Percentiles rank a stretch among this genome's conserved stretches.
Evolutionary conservation across 2,329 filamentous ascomycete genomes (phyloP).

Genomic region (Achaetomium macrosporum): DNA sequence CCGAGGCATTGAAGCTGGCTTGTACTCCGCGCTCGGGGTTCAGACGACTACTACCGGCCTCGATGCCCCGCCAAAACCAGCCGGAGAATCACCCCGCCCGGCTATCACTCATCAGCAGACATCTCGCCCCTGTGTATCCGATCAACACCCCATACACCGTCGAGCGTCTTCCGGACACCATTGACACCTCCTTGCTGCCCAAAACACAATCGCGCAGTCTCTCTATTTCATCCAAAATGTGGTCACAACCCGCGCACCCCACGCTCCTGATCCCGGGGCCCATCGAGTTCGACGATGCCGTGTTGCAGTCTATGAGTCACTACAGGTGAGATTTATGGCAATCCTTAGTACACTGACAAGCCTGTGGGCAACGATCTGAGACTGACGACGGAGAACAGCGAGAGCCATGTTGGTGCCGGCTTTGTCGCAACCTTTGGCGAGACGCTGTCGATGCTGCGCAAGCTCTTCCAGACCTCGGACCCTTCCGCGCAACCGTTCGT

Average conservation of each 20-base stretch:
- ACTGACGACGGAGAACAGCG: constrained; percentile 47
- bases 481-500: constrained; percentile 83
- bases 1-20: constrained; percentile 19
- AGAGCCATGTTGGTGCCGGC: constrained; percentile 84
- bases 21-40: constrained; percentile 20
- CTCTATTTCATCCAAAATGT: constrained; percentile 44
- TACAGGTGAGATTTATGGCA: constrained; percentile 58
- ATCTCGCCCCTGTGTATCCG: constrained; percentile 30
- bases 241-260: constrained; percentile 54
- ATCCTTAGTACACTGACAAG: not conserved
- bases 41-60: constrained; percentile 22
- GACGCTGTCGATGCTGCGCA: constrained; percentile 77
- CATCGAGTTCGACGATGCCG: constrained; percentile 97
- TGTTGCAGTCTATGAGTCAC: constrained; percentile 90
- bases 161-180: constrained; percentile 27
- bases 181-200: constrained; percentile 27
- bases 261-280: constrained; percentile 93
- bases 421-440: constrained; percentile 93
- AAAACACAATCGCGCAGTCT: constrained; percentile 27
- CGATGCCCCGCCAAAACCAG: constrained; percentile 28
- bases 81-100: constrained; percentile 26
- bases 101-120: constrained; percentile 34
- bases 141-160: constrained; percentile 30
- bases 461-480: constrained; percentile 88
- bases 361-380: not conserved